phyloP scores from a whole-genome alignment of 2,329 filamentous ascomycete species.

The Neofusicoccum kwambonambiense region DNA sequence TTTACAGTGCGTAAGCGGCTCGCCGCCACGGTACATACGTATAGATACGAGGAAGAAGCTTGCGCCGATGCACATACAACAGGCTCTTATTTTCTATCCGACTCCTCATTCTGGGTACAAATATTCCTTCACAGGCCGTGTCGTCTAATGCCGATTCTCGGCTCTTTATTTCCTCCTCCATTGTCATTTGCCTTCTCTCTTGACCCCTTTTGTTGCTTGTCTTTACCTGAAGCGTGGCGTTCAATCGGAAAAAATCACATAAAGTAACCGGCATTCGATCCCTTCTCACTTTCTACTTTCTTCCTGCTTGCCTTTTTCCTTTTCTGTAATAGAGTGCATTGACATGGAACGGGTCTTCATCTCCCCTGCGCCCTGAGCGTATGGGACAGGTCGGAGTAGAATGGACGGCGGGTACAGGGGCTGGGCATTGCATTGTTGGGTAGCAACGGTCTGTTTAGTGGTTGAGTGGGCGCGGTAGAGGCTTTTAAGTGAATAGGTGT shows the following conservation, averaged over 20 bases:
- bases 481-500: no score
- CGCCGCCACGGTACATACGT: not conserved
- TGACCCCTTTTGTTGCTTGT: constrained; percentile 13
- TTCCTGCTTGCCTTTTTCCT: constrained; percentile 4
- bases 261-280: constrained; percentile 17
- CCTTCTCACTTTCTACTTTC: constrained; percentile 6
- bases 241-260: not conserved
- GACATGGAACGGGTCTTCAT: not conserved
- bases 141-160: not conserved
- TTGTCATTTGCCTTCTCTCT: not conserved
- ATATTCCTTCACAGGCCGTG: not conserved
- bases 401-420: not conserved
- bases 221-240: not conserved
- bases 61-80: not conserved
- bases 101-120: not conserved
- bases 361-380: no score
- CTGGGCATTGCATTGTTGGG: not conserved
- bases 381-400: not conserved
- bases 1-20: not conserved
- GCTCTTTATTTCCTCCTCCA: not conserved
- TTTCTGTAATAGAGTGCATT: not conserved
- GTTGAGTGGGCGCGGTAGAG: no score
- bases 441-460: not conserved
- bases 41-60: not conserved
- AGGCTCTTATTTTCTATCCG: not conserved